Evolutionary conservation across 2,329 filamentous ascomycete genomes (phyloP), one percentile per base, ranked within the genome.

Genomic region (Fusarium incarnatum): DNA sequence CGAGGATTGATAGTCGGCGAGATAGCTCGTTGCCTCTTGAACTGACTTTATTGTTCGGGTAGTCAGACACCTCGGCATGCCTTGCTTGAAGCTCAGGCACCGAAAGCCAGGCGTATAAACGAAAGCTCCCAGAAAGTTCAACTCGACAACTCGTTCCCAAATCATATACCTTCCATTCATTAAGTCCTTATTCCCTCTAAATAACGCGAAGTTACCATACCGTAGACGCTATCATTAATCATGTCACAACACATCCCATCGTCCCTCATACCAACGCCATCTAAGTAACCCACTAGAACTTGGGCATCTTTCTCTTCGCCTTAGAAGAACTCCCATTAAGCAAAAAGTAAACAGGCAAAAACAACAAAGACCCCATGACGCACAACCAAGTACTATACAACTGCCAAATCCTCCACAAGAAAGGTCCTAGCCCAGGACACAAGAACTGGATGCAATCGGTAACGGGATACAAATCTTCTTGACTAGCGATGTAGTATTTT

Each of bases 391-490:
- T 91, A 6, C 88, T 88, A 56, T 88, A 83, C 22, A 90, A 81
- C 77, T 94, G 91, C 85, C 87, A 91, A 1, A 74, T 12, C 5
- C 85, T 68, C 79, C 87, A 83, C 2, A 94, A 78, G 25, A 87
- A 75, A 10, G 83, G 79, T 0, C 88, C 89, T 0, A 90, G 80
- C 0, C 87, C 85, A 13, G 91, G 89, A 18, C 87, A 74, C 20
- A 94, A 73, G 76, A 97, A 96, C 73, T 91, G 90, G 65, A 95
- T 82, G 67, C 90, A 91, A 71, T 97, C 91, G 50, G 89, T 90
- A 1, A 89, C 84, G 74, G 95, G 92, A 76, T 97, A 97, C 10
- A 94, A 81, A 76, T 97, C 94, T 70, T 97, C 90, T 77, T 97
- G 94, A 20, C 84, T 86, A 9, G 84, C 79, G 68, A 97, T 94